A percentile compares a stretch with the other conserved stretches of the same genome.
phyloP scores from a whole-genome alignment of 2,329 filamentous ascomycete species.

The Trichoderma harzianum region DNA sequence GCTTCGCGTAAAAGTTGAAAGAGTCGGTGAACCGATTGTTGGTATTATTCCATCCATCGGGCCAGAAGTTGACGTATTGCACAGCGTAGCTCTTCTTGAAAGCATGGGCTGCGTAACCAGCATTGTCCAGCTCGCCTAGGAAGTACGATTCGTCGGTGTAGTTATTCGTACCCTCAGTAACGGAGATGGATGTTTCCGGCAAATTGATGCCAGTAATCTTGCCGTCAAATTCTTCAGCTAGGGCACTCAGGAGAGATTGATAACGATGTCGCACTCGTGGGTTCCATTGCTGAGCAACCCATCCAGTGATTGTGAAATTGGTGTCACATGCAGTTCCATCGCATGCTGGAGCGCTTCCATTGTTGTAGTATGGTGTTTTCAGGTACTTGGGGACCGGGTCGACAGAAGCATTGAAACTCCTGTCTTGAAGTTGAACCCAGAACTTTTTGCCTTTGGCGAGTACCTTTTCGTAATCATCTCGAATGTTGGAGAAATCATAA shows the following conservation, averaged over 20 bases:
- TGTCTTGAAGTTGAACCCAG: slow-evolving; percentile 25
- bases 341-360: slow-evolving; percentile 22
- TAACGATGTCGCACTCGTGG: slow-evolving; percentile 19
- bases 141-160: slow-evolving; percentile 18
- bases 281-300: slow-evolving; percentile 10
- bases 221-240: slow-evolving; percentile 22
- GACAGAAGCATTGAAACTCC: slow-evolving; percentile 16
- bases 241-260: slow-evolving; percentile 19
- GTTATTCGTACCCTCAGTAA: slow-evolving; percentile 1
- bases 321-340: slow-evolving; percentile 19
- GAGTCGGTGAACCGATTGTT: slow-evolving; percentile 14
- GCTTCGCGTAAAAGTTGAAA: slow-evolving; percentile 20
- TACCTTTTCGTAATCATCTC: slow-evolving; percentile 31
- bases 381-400: slow-evolving; percentile 23
- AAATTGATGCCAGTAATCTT: slow-evolving; percentile 22
- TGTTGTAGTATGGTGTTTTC: slow-evolving; percentile 21
- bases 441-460: slow-evolving; percentile 23
- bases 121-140: slow-evolving; percentile 20
- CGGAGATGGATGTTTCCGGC: slow-evolving; percentile 21
- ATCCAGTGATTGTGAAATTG: background rate
- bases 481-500: background rate
- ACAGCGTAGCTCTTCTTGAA: slow-evolving; percentile 22
- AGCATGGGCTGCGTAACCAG: slow-evolving; percentile 6
- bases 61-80: slow-evolving; percentile 26
- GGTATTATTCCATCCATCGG: slow-evolving; percentile 20